Percentiles rank a stretch among this genome's conserved stretches.
Conservation (phyloP, 1,284 basidiomycete species). For the Thecaphora thlaspeos region DNA sequence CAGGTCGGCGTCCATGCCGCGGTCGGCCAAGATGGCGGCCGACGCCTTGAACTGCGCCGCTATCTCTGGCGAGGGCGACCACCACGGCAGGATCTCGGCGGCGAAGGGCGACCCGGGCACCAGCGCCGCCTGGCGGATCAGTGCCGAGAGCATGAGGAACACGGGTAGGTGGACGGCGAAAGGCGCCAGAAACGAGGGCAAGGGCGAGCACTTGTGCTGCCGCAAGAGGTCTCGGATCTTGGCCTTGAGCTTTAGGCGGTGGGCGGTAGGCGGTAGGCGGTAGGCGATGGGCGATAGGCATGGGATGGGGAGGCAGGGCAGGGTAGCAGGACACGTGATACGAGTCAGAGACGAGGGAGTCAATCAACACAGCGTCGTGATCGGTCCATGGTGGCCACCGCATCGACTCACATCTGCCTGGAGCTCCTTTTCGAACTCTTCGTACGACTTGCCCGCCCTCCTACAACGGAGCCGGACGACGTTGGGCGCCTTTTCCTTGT, state of each 20-base stretch:
- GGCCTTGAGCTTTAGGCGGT: conserved; percentile 25
- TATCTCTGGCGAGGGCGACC: conserved; percentile 45
- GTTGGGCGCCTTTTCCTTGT: conserved; percentile 60
- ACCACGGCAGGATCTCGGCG: conserved; percentile 50
- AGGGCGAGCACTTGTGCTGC: conserved; percentile 44
- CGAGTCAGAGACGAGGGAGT: neutral
- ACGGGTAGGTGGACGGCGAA: conserved; percentile 45
- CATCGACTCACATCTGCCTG: conserved; percentile 48
- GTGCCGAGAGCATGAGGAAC: conserved; percentile 42
- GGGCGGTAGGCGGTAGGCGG: neutral
- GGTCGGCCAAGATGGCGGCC: conserved; percentile 41
- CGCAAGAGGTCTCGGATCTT: conserved; percentile 34
- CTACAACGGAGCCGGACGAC: conserved; percentile 63
- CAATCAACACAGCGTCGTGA: too few species aligned
- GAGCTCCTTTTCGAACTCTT: conserved; percentile 59
- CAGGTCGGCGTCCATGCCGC: conserved; percentile 39
- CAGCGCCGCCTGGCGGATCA: conserved; percentile 42
- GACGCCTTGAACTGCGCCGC: conserved; percentile 35
- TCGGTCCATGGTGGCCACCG: too few species aligned
- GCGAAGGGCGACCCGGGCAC: conserved; percentile 29
- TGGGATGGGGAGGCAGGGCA: neutral
- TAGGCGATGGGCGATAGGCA: neutral
- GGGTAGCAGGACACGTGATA: neutral
- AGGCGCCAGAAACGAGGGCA: conserved; percentile 41
- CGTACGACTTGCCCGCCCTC: conserved; percentile 65